phyloP scores from a whole-genome alignment of 1,284 basidiomycete genomes.

The Ceratobasidium sp. region DNA sequence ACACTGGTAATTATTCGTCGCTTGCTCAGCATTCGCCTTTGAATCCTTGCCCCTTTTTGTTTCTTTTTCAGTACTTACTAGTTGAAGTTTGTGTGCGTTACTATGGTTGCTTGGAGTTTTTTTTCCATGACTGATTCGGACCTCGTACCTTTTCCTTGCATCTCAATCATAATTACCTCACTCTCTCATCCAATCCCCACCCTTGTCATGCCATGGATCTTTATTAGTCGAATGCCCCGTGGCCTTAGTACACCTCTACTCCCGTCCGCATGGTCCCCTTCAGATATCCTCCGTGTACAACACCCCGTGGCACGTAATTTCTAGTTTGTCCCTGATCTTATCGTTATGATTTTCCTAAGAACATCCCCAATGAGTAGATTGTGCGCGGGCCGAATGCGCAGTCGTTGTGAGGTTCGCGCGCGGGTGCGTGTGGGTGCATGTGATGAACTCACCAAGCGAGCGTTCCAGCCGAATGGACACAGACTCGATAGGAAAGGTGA shows the following conservation, averaged over 20 bases:
- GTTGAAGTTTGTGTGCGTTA: constrained; percentile 24
- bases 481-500: not conserved
- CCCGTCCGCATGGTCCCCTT: constrained; percentile 13
- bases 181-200: constrained; percentile 3
- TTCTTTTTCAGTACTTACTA: constrained; percentile 29
- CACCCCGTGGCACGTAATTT: constrained; percentile 33
- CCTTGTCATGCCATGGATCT: constrained; percentile 12
- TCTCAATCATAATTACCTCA: constrained; percentile 29
- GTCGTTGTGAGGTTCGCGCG: not conserved
- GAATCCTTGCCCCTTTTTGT: not conserved
- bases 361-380: too few species aligned
- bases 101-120: constrained; percentile 33
- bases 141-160: not conserved
- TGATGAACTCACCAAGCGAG: not conserved
- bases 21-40: not conserved
- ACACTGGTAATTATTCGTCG: constrained; percentile 16
- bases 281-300: constrained; percentile 28
- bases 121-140: constrained; percentile 29
- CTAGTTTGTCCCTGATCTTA: constrained; percentile 33
- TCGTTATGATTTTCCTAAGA: too few species aligned
- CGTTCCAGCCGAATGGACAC: not conserved
- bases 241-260: not conserved
- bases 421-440: not conserved
- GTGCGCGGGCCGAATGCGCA: not conserved
- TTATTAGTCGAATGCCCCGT: constrained; percentile 2